Conservation (phyloP, 2,329 filamentous ascomycete species). For the Stromatinia cepivora region DNA sequence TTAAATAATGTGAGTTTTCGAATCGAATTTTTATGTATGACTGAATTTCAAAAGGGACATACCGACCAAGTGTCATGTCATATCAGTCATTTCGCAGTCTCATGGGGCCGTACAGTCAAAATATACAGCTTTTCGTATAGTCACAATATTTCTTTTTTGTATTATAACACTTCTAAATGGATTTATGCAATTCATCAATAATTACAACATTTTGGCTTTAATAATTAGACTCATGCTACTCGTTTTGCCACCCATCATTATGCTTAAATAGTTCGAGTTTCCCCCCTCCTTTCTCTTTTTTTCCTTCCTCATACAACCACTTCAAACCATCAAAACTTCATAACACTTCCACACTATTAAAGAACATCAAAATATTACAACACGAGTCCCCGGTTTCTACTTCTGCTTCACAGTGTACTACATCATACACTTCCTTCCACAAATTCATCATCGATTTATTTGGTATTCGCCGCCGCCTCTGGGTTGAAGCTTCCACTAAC, state of each 20-base stretch:
- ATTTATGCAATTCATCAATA: neutral
- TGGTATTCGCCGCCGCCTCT: no score
- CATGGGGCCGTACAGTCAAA: neutral
- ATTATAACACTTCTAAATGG: no score
- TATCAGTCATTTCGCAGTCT: neutral
- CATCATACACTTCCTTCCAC: neutral
- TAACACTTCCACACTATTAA: neutral
- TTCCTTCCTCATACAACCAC: neutral
- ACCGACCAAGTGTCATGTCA: neutral
- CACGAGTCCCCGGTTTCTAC: neutral
- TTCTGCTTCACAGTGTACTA: neutral
- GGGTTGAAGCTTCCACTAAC: no score
- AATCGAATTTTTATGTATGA: neutral
- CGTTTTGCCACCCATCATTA: neutral
- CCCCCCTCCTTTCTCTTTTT: neutral
- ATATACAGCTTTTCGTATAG: fast-evolving
- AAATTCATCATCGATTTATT: no score
- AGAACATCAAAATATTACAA: neutral
- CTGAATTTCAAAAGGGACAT: neutral
- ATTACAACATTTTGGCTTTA: neutral
- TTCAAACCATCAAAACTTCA: neutral
- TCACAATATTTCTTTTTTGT: neutral
- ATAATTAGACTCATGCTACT: neutral
- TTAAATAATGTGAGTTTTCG: neutral
- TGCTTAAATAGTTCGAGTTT: neutral